These are phyloP conservation scores for Globisporangium parvum DNA, from an alignment of 352 stramenopile genomes.

Conservation along the genomic window DNA sequence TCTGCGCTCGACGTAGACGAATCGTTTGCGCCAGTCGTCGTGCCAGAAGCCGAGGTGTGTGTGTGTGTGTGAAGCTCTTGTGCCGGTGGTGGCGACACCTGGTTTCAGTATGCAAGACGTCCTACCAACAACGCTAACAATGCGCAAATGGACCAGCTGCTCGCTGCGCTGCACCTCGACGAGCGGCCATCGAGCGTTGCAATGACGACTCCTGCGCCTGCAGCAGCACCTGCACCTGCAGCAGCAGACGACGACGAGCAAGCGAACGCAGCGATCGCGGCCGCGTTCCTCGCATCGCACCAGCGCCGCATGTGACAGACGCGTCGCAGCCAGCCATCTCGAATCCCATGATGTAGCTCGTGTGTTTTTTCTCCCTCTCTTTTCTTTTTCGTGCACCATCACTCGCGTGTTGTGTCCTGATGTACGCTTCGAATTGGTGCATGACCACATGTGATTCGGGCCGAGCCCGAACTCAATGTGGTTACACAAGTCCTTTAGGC, in stretches of 20 bases:
- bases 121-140: too few species aligned
- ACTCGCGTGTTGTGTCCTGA: not conserved
- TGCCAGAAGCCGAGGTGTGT: conserved; percentile 32
- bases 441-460: too few species aligned
- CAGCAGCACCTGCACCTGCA: not conserved
- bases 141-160: not conserved
- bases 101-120: too few species aligned
- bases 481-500: too few species aligned
- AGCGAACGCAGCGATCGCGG: conserved; percentile 7
- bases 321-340: conserved; percentile 7
- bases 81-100: too few species aligned
- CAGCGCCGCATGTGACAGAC: conserved; percentile 4
- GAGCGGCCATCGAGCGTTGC: not conserved
- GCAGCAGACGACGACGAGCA: conserved; percentile 1
- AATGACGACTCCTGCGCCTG: too few species aligned
- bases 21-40: conserved; percentile 45
- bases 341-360: not conserved
- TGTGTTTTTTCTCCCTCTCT: not conserved
- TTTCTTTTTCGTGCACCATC: not conserved
- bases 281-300: too few species aligned
- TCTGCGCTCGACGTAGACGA: conserved; percentile 22
- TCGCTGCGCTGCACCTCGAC: not conserved
- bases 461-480: too few species aligned
- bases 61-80: too few species aligned
- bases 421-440: not conserved